Evolutionary conservation across 306 rosid genomes (phyloP), one percentile per base, ranked within the genome.

Genomic region (Lupinus albus): DNA sequence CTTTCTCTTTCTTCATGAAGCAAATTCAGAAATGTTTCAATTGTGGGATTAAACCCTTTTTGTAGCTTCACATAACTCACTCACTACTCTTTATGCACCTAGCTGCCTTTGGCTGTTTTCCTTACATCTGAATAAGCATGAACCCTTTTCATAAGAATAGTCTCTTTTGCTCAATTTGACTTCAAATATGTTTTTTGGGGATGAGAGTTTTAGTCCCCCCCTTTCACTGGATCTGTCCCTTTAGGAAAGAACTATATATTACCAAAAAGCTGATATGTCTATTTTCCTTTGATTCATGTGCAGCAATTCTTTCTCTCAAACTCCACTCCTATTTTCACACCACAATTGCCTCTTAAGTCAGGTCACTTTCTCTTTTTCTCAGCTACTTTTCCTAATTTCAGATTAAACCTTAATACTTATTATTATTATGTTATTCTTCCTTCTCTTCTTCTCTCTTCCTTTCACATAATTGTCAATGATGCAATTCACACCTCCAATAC

Each of bases 401-500:
- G 50, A 1, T 70, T 46, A 62, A 64, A 47, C 38, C 58, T 15
- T 38, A 2, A 44, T 20, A 14, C 25, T 35, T 0, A 7, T 0
- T n/a, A n/a, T 5, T 13, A 12, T 14, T 8, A 41, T 64, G 25
- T 63, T n/a, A 11, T 5, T 54, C 28, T 12, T 1, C 33, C 20
- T 16, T 17, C 50, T 11, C 50, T 17, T 25, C 4, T 25, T 2
- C 30, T 25, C 28, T 15, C 16, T 0, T 3, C 9, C 36, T 7
- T 7, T 11, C 14, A 11, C 47, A 42, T 12, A 11, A 11, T 11
- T 42, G 5, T 70, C 76, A 55, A 87, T 78, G 91, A 89, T 79
- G 95, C 96, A 86, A 87, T 92, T 86, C 71, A 87, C 86, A 56
- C 71, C 74, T 7, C 75, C 69, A 3, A 72, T 61, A 5, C 76